Conservation (phyloP, 2,329 filamentous ascomycete genomes). For the Colletotrichum horii region DNA sequence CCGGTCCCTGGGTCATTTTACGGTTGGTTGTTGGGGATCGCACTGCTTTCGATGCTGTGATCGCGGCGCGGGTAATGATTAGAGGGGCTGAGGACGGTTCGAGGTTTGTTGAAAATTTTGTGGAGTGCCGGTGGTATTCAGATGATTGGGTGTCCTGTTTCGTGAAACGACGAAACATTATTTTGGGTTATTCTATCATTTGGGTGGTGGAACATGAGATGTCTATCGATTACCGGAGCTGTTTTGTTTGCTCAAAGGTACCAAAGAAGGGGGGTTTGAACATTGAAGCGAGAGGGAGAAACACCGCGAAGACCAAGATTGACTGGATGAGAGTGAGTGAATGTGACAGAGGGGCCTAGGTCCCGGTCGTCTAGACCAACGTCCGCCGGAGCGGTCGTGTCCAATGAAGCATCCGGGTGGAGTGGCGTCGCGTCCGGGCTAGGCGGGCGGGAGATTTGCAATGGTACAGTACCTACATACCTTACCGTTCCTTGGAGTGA, state of each 20-base stretch:
- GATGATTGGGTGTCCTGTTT: neutral
- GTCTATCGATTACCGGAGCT: neutral
- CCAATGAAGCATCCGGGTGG: neutral
- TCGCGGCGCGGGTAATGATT: neutral
- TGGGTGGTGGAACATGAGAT: neutral
- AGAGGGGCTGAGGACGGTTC: neutral
- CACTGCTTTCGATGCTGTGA: neutral
- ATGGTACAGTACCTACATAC: neutral
- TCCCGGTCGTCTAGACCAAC: neutral
- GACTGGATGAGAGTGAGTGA: neutral
- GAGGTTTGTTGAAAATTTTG: neutral
- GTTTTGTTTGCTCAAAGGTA: neutral
- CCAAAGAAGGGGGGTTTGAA: neutral
- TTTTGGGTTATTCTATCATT: neutral
- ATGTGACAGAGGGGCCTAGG: neutral
- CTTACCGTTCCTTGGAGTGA: neutral
- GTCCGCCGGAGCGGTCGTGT: neutral
- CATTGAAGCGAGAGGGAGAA: neutral
- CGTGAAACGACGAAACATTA: neutral
- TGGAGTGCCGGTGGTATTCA: neutral
- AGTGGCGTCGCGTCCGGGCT: neutral
- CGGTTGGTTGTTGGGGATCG: neutral
- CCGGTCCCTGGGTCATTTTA: neutral
- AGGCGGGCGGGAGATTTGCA: neutral
- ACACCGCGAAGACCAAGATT: neutral